Conservation (phyloP, 176 grass and related monocot genomes). For the Eleusine indica region DNA sequence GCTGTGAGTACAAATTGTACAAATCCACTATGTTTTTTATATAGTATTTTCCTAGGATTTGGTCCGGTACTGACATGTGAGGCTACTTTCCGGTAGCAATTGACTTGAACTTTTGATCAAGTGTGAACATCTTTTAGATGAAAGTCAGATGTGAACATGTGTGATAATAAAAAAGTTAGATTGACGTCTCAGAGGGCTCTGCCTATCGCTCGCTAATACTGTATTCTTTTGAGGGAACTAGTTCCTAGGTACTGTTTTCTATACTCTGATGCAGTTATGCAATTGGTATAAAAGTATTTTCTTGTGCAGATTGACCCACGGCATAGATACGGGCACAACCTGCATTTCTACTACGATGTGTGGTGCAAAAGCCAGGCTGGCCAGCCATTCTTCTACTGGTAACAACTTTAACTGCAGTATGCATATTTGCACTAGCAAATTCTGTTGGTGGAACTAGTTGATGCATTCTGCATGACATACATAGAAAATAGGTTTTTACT, state of each 20-base stretch:
- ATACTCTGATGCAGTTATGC: not conserved
- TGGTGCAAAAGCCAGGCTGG: conserved; percentile 82
- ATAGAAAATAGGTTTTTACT: not conserved
- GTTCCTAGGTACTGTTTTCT: not conserved
- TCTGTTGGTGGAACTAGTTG: not conserved
- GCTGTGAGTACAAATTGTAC: conserved; percentile 51
- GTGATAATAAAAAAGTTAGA: conserved; percentile 20
- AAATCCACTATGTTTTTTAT: not conserved
- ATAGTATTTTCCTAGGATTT: not conserved
- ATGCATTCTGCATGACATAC: not conserved
- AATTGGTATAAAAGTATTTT: not conserved
- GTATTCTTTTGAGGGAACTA: not conserved
- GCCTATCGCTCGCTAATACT: not conserved
- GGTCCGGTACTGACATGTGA: not conserved
- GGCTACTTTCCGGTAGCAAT: conserved; percentile 14
- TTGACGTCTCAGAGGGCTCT: not conserved
- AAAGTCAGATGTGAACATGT: conserved; percentile 21
- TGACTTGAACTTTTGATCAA: conserved; percentile 32
- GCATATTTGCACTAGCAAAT: not conserved
- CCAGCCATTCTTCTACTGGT: conserved; percentile 99
- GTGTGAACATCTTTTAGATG: conserved; percentile 23
- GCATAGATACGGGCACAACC: conserved; percentile 93
- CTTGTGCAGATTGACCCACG: conserved; percentile 79
- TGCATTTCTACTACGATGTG: conserved; percentile 80
- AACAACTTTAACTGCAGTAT: conserved; percentile 16